Base-by-base conservation (phyloP, 257 asterid species). In the Nicotiana paniculata region DNA sequence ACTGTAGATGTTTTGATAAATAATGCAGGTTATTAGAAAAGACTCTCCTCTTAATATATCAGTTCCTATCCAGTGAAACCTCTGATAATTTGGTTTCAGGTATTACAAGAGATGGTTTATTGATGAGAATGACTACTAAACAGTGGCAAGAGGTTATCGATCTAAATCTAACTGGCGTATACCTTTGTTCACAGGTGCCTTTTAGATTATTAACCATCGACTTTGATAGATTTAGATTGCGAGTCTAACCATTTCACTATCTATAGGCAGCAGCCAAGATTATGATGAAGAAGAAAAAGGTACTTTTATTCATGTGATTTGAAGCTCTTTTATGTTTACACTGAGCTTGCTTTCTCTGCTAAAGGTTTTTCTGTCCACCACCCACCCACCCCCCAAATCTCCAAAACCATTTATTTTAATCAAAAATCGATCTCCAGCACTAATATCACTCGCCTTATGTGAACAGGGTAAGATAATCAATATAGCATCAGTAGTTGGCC, bases 271-370 rank as follows among this genome's bases (percentile, higher is more conserved):
- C 97, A 72, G 97, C 99, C 72, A 96, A 93, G 86, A 53, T 96
- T 81, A 94, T 96, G 99, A 92, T 93, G 97, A 96, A 89, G 91
- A 96, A 96, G 93, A 96, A 82, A 91, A 94, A 96, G 98, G 98
- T 96, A 91, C 68, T 35, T 57, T 1, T 59, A 9, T 39, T 37
- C 65, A 37, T 70, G 33, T 69, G 55, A 69, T 69, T n/a, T 69
- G 32, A 37, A 69, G n/a, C 77, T 24, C 54, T 69, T 18, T 10
- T 17, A 67, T 16, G 28, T 33, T 67, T 67, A 26, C 53, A 4
- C 76, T 5, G 18, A 1, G 28, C 21, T 1, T 67, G 21, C 28
- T 35, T 35, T 16, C 2, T 35, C 21, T 35, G 16, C 16, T 17
- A 35, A 67, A 35, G 24, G 24, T 21, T 21, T 21, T 21, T 21